Percentiles rank a stretch among this genome's conserved stretches.
These are phyloP conservation scores for Bacterosira constricta DNA, from an alignment of 108 stramenopile species.

Conservation along the genomic window DNA sequence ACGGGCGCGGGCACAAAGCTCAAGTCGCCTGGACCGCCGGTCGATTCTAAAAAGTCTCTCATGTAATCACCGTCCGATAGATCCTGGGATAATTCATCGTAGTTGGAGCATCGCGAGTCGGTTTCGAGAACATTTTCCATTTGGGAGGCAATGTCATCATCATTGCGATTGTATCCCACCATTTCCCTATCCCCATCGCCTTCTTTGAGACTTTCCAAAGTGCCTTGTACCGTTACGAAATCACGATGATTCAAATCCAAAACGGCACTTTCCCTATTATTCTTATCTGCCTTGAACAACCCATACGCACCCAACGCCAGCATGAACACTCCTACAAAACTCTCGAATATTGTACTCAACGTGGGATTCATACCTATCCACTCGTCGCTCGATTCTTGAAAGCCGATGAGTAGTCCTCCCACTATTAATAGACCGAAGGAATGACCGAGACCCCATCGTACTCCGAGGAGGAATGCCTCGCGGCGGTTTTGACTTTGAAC, in stretches of 20 bases:
- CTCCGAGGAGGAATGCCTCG: conserved; percentile 53
- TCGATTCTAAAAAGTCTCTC: too few relatives aligned
- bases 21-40: too few relatives aligned
- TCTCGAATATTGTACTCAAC: conserved; percentile 49
- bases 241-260: too few relatives aligned
- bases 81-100: not conserved
- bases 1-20: too few relatives aligned
- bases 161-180: not conserved
- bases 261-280: conserved; percentile 10
- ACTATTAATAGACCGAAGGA: conserved; percentile 64
- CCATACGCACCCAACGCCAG: conserved; percentile 60
- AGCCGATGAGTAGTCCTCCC: conserved; percentile 51
- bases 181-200: not conserved
- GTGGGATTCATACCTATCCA: conserved; percentile 46
- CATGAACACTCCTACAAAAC: conserved; percentile 77
- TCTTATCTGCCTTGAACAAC: conserved; percentile 40
- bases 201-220: too few relatives aligned
- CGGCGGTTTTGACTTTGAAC: not conserved
- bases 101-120: not conserved
- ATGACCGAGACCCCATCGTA: conserved; percentile 79
- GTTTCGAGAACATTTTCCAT: not conserved
- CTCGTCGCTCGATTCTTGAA: conserved; percentile 3
- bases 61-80: not conserved
- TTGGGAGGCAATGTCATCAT: not conserved
- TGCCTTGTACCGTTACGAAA: too few relatives aligned